Evolutionary conservation across 352 stramenopile species (phyloP), one percentile per base, ranked within the genome.

Genomic region (Saprolegnia diclina): DNA sequence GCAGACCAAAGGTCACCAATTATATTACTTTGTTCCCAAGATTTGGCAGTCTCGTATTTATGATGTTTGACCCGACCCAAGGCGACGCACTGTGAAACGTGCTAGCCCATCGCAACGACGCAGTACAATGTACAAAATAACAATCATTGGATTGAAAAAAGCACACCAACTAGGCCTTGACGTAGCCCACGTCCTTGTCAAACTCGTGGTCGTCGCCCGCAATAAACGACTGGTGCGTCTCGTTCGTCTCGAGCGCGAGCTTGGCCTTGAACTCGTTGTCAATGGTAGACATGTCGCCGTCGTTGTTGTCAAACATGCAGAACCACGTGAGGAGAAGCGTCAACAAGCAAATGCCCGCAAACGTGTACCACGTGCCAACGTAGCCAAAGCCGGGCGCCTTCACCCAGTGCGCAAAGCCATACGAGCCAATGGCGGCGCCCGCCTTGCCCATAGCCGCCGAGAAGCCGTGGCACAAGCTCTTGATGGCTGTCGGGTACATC

Each of bases 391-490:
- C 52, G 3, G 38, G 14, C 1, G 42, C 64, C 64, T 74, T 18
- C 22, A 73, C 57, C n/a, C 56, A 63, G 11, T 48, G 46, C 10
- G 71, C 71, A 40, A 75, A 75, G 11, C 65, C 71, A 37, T 64
- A 78, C 61, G 40, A 64, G 46, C 73, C 73, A 10, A 71, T 16
- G 44, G 71, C 57, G 32, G 81, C 81, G 13, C 81, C 81, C 18
- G 77, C 18, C 65, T 89, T 89, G 21, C 81, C 81, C 42, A 72
- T 63, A 4, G 76, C 74, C 14, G 81, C 81, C 46, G 76, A 80
- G 72, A 88, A 77, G 32, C 81, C 75, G 72, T 91, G 83, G 35
- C 76, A 82, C 35, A 78, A 72, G n/a, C 76, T 84, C 29, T 78
- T 66, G 66, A 81, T 73, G 69, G 80, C 72, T 16, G 80, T 88